Evolutionary conservation across 208 protist genomes (phyloP).

Genomic region (Crithidia sp.): DNA sequence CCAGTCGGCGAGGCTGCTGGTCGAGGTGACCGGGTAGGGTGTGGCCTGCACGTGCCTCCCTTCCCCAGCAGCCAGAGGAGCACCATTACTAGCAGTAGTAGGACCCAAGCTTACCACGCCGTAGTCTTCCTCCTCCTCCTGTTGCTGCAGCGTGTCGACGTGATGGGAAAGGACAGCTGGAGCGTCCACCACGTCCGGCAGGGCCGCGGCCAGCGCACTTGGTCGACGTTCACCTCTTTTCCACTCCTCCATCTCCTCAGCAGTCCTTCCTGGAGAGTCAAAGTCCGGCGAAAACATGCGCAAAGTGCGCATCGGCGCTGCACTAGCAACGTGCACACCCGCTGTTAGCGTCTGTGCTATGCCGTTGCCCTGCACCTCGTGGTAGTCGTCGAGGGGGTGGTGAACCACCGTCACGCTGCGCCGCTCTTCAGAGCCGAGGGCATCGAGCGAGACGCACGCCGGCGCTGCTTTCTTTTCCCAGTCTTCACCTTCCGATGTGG

Average conservation of each 20-base stretch:
- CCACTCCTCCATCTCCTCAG: slow-evolving; percentile 20
- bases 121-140: not conserved
- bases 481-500: not conserved
- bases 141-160: too few relatives aligned
- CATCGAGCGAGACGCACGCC: not conserved
- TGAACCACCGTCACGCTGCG: slow-evolving; percentile 23
- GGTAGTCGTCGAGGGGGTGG: slow-evolving; percentile 1
- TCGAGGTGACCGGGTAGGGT: slow-evolving; percentile 47
- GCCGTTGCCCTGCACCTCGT: not conserved
- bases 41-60: slow-evolving; percentile 11
- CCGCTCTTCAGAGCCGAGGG: not conserved
- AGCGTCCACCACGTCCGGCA: too few relatives aligned
- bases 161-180: too few relatives aligned
- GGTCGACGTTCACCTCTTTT: not conserved
- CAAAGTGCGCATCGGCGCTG: too few relatives aligned
- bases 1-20: slow-evolving; percentile 55
- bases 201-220: not conserved
- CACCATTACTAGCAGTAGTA: too few relatives aligned
- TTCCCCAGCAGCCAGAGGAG: too few relatives aligned
- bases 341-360: not conserved
- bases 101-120: not conserved
- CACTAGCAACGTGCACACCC: not conserved
- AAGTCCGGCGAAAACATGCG: slow-evolving; percentile 1
- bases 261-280: not conserved
- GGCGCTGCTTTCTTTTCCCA: not conserved